Conservation (phyloP, 495 filamentous ascomycete species). For the Lasiosphaeria miniovina region DNA sequence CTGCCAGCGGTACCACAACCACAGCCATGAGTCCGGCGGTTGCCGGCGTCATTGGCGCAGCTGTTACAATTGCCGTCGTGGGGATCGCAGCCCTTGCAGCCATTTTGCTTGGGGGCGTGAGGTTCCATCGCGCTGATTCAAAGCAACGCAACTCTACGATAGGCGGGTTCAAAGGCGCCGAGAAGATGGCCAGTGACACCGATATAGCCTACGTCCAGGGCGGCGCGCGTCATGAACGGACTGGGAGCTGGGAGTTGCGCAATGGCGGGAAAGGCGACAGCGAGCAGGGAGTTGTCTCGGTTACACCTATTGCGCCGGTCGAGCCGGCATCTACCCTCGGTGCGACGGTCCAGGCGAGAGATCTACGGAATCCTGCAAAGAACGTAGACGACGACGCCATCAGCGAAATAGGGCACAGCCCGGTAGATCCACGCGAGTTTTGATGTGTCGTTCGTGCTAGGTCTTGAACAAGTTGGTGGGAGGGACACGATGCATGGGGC, state of each 20-base stretch:
- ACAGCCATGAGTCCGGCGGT: conserved; percentile 27
- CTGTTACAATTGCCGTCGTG: conserved; percentile 25
- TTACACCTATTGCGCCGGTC: not conserved
- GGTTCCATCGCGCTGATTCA: conserved; percentile 23
- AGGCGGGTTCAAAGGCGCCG: conserved; percentile 38
- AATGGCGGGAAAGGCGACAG: conserved; percentile 11
- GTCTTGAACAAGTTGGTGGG: not conserved
- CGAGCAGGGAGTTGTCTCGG: not conserved
- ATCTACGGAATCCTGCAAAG: conserved; percentile 4
- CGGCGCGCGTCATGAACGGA: conserved; percentile 35
- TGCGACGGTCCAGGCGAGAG: conserved; percentile 1
- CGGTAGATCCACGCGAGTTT: conserved; percentile 20
- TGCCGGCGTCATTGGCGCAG: conserved; percentile 39
- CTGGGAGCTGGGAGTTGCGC: conserved; percentile 43
- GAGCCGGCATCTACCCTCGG: conserved; percentile 3
- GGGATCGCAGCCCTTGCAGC: conserved; percentile 20
- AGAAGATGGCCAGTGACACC: conserved; percentile 37
- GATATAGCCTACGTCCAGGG: conserved; percentile 32
- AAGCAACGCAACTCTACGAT: conserved; percentile 22
- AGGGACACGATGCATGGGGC: not conserved
- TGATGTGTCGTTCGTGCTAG: not conserved
- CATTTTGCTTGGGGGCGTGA: conserved; percentile 29
- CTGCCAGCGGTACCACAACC: not conserved
- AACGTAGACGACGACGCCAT: conserved; percentile 23
- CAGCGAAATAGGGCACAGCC: conserved; percentile 14